Percentiles rank a stretch among this genome's conserved stretches.
Conservation (phyloP, 441 rosid species). For the Sinapis alba region DNA sequence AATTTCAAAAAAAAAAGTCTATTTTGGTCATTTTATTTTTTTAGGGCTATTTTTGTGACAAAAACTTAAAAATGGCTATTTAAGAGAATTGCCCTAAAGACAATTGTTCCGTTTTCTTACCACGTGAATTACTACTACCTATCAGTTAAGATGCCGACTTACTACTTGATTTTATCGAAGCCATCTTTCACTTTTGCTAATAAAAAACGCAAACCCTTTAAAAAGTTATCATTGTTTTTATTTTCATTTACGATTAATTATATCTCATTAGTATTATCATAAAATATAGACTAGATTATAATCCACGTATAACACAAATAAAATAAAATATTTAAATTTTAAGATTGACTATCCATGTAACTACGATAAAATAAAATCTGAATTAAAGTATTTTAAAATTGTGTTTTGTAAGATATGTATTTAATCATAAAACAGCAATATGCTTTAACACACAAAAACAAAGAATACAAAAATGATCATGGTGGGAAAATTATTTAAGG, state of each 20-base stretch:
- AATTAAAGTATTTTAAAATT: no score
- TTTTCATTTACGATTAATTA: background rate
- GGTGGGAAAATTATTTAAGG: conserved; percentile 6
- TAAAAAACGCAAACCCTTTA: no score
- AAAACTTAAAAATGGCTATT: no score
- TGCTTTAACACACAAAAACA: background rate
- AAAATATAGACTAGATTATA: background rate
- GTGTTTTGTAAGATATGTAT: background rate
- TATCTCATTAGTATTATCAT: background rate
- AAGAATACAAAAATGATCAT: background rate
- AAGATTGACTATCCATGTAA: background rate
- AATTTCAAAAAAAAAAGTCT: no score
- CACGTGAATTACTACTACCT: conserved; percentile 32
- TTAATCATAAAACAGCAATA: background rate
- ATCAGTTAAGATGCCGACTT: conserved; percentile 5
- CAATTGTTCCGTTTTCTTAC: conserved; percentile 32
- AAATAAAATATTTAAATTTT: no score
- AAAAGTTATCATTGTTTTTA: background rate
- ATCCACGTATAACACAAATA: no score
- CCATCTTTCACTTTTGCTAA: background rate
- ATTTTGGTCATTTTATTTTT: no score
- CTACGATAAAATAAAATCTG: no score
- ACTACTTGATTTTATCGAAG: background rate
- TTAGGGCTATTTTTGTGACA: no score
- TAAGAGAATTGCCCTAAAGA: no score